Conservation (phyloP, 768 basidiomycete genomes). For the Tylopilus sp. region DNA sequence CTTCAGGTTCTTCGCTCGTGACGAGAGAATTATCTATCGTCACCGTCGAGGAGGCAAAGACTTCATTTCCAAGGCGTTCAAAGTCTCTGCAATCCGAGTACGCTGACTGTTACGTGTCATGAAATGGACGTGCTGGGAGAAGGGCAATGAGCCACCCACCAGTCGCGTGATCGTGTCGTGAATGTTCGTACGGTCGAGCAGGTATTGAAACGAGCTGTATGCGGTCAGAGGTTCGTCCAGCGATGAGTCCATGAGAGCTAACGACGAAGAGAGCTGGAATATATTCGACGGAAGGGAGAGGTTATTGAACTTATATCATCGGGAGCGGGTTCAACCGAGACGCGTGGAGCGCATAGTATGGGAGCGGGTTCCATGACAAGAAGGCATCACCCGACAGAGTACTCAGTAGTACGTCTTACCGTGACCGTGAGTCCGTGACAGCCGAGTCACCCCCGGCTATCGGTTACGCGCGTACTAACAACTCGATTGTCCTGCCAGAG, state of each 20-base stretch:
- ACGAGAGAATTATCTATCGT: slow-evolving; percentile 22
- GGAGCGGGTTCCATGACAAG: not conserved
- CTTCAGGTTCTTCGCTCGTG: slow-evolving; percentile 17
- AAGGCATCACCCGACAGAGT: not conserved
- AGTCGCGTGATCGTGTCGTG: slow-evolving; percentile 27
- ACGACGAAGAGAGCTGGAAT: not conserved
- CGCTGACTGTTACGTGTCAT: slow-evolving; percentile 11
- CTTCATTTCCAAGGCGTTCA: slow-evolving; percentile 24
- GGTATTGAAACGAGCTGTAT: slow-evolving; percentile 20
- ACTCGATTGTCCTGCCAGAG: no score
- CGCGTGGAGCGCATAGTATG: not conserved
- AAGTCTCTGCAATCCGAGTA: slow-evolving; percentile 27
- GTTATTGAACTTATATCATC: slow-evolving; percentile 9
- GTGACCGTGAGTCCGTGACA: no score
- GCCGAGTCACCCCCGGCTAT: no score
- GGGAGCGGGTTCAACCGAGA: slow-evolving; percentile 7
- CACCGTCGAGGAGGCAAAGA: slow-evolving; percentile 23
- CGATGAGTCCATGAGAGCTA: slow-evolving; percentile 7
- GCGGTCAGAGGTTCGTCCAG: slow-evolving; percentile 6
- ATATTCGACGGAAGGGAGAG: not conserved
- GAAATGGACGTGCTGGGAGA: not conserved
- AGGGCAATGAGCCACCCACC: slow-evolving; percentile 10
- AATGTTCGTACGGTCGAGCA: slow-evolving; percentile 26
- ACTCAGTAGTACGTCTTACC: not conserved
- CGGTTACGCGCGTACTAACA: no score